phyloP scores from a whole-genome alignment of 1,284 basidiomycete genomes.

The Amylostereum chailletii region DNA sequence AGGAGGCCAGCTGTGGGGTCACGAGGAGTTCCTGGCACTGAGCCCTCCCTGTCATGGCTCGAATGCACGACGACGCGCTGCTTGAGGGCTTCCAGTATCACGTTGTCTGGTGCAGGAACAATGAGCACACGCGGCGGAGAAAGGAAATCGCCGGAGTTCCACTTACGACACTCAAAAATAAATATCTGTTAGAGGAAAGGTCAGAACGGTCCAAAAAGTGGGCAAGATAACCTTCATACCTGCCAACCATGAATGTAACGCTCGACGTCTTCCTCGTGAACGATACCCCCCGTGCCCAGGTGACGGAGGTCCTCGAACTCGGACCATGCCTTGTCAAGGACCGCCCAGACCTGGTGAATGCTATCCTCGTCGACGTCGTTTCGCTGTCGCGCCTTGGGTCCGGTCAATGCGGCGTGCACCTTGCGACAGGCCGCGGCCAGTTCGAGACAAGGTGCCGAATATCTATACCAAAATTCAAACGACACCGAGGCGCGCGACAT shows the following conservation, averaged over 20 bases:
- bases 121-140: slow-evolving; percentile 8
- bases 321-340: slow-evolving; percentile 73
- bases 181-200: slow-evolving; percentile 41
- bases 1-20: slow-evolving; percentile 32
- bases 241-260: slow-evolving; percentile 63
- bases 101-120: slow-evolving; percentile 37
- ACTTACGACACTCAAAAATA: slow-evolving; percentile 74
- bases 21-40: slow-evolving; percentile 10
- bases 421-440: slow-evolving; percentile 66
- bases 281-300: slow-evolving; percentile 26
- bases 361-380: slow-evolving; percentile 52
- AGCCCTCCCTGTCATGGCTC: slow-evolving; percentile 16
- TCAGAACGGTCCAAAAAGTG: slow-evolving; percentile 4
- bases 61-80: slow-evolving; percentile 31
- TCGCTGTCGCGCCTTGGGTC: slow-evolving; percentile 55
- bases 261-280: slow-evolving; percentile 51
- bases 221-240: slow-evolving; percentile 29
- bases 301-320: slow-evolving; percentile 63
- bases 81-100: slow-evolving; percentile 57
- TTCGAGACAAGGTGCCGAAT: slow-evolving; percentile 58
- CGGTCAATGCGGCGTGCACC: slow-evolving; percentile 69
- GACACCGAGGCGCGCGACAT: slow-evolving; percentile 25
- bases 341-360: slow-evolving; percentile 70
- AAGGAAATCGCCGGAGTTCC: neutral
- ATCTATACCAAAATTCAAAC: slow-evolving; percentile 29